These are phyloP conservation scores for Mycena sp. DNA, from an alignment of 1,284 basidiomycete genomes.

Conservation along the genomic window DNA sequence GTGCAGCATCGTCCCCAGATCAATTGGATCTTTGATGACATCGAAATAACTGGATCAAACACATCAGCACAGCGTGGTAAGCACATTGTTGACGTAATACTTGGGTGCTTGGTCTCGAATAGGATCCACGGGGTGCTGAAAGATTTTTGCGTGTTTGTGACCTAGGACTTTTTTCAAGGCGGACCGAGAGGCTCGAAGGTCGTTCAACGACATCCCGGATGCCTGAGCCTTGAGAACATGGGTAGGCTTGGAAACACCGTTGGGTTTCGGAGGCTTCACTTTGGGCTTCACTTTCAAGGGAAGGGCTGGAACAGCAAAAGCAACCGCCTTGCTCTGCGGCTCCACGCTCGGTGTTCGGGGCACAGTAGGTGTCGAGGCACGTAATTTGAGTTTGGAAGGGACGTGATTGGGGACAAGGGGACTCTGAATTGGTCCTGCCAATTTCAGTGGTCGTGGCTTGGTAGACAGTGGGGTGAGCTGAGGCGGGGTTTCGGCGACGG, in stretches of 20 bases:
- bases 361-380: conserved; percentile 20
- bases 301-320: conserved; percentile 29
- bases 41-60: conserved; percentile 79
- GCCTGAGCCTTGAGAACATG: conserved; percentile 77
- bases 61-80: conserved; percentile 15
- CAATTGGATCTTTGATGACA: conserved; percentile 94
- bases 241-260: conserved; percentile 40
- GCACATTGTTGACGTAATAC: conserved; percentile 53
- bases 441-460: conserved; percentile 18
- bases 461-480: conserved; percentile 46
- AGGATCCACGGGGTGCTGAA: conserved; percentile 92
- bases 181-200: conserved; percentile 83
- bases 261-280: conserved; percentile 15
- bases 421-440: conserved; percentile 24
- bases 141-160: conserved; percentile 77
- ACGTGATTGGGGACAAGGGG: conserved; percentile 39
- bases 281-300: conserved; percentile 24
- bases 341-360: conserved; percentile 25
- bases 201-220: conserved; percentile 83
- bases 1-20: conserved; percentile 88
- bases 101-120: conserved; percentile 86
- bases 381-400: conserved; percentile 25
- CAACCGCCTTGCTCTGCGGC: conserved; percentile 20
- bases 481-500: conserved; percentile 69
- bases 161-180: conserved; percentile 84